These are phyloP conservation scores for Ustilago bromivora DNA, from an alignment of 1,284 basidiomycete species.

Conservation along the genomic window DNA sequence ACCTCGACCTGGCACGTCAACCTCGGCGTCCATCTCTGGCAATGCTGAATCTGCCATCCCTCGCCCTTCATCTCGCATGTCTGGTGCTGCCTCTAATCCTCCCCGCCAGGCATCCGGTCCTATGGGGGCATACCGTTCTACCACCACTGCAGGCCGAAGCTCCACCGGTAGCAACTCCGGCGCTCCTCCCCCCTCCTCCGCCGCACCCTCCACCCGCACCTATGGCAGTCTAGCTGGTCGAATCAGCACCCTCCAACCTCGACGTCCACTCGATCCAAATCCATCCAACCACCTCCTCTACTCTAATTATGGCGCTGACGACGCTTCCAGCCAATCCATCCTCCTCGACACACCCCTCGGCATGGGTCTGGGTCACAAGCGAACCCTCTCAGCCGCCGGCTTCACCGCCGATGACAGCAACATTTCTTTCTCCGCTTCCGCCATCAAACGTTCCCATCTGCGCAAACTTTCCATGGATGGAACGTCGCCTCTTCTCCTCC, in stretches of 20 bases:
- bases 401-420: slow-evolving; percentile 28
- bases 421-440: slow-evolving; percentile 23
- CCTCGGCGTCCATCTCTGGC: not conserved
- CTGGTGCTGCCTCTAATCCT: not conserved
- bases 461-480: slow-evolving; percentile 46
- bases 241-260: slow-evolving; percentile 32
- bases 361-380: slow-evolving; percentile 21
- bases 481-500: slow-evolving; percentile 38
- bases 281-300: slow-evolving; percentile 26
- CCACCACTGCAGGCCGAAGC: slow-evolving; percentile 18
- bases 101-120: slow-evolving; percentile 24
- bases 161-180: slow-evolving; percentile 12
- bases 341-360: slow-evolving; percentile 38
- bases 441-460: slow-evolving; percentile 32
- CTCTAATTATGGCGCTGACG: slow-evolving; percentile 7
- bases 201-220: slow-evolving; percentile 36
- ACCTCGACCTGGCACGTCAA: slow-evolving; percentile 31
- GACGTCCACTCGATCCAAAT: slow-evolving; percentile 34
- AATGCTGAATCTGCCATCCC: slow-evolving; percentile 27
- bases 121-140: slow-evolving; percentile 41
- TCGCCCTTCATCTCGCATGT: slow-evolving; percentile 37
- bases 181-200: slow-evolving; percentile 9
- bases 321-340: slow-evolving; percentile 24
- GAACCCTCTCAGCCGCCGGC: slow-evolving; percentile 37
- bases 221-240: slow-evolving; percentile 33